Conservation (phyloP, 1,139 yeast genomes). For the Hyphopichia wangnamkhiaoensis region DNA sequence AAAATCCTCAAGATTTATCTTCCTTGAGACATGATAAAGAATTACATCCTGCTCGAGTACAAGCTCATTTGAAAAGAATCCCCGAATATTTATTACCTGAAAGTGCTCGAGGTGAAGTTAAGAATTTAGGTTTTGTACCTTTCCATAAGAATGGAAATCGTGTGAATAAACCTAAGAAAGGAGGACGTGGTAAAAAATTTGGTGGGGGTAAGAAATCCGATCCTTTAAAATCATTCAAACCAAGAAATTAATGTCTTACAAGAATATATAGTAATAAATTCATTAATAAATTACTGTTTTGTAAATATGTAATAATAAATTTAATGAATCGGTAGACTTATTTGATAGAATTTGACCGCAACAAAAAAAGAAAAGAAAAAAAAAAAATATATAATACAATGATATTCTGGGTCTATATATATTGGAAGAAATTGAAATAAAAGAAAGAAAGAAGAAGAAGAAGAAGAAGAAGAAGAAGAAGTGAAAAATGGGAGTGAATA, state of each 20-base stretch:
- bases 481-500: no score
- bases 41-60: conserved; percentile 78
- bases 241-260: conserved; percentile 3
- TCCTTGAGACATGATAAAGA: conserved; percentile 91
- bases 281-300: no score
- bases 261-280: no score
- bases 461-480: no score
- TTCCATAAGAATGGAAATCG: conserved; percentile 55
- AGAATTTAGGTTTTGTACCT: conserved; percentile 74
- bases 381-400: no score
- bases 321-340: no score
- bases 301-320: no score
- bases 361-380: no score
- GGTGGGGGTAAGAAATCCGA: conserved; percentile 52
- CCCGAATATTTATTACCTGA: conserved; percentile 92
- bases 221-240: conserved; percentile 61
- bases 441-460: no score
- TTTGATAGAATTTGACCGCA: no score
- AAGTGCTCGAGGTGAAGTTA: conserved; percentile 61
- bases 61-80: conserved; percentile 83
- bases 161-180: conserved; percentile 41
- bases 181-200: conserved; percentile 32
- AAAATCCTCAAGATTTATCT: conserved; percentile 93
- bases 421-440: no score
- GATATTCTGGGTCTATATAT: no score